phyloP scores from a whole-genome alignment of 2,329 filamentous ascomycete genomes.

The Nothopassalora personata region DNA sequence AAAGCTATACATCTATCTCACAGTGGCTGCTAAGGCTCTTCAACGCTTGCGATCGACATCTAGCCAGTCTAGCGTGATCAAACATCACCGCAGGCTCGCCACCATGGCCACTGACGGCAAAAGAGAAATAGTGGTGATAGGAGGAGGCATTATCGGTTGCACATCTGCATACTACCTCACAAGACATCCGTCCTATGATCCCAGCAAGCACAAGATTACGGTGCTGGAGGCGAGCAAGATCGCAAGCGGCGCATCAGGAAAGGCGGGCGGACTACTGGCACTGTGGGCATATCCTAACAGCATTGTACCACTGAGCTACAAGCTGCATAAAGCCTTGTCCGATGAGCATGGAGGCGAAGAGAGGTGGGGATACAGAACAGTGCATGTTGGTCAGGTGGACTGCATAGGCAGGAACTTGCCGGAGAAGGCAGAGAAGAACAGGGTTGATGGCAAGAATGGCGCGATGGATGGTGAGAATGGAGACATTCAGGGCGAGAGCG shows the following conservation, averaged over 20 bases:
- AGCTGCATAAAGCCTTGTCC: constrained; percentile 77
- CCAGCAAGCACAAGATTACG: constrained; percentile 69
- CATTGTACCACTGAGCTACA: constrained; percentile 81
- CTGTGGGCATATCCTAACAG: constrained; percentile 84
- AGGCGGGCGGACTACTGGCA: constrained; percentile 84
- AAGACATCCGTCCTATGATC: constrained; percentile 74
- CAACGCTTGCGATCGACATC: background rate
- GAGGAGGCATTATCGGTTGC: constrained; percentile 87
- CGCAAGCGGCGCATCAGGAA: constrained; percentile 88
- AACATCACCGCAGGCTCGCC: constrained; percentile 4
- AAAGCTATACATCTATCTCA: background rate
- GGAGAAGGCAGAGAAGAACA: constrained; percentile 26
- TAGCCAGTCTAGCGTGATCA: background rate
- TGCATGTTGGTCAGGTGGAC: constrained; percentile 67
- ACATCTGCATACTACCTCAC: constrained; percentile 90
- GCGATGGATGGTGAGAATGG: constrained; percentile 30
- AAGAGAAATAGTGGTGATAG: constrained; percentile 40
- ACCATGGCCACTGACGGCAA: constrained; percentile 27
- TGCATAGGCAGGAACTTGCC: constrained; percentile 42
- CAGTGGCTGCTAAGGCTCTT: constrained; percentile 1
- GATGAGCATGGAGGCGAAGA: constrained; percentile 71
- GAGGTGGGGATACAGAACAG: constrained; percentile 78
- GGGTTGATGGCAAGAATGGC: constrained; percentile 25
- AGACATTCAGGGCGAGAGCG: constrained; percentile 27
- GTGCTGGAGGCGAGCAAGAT: constrained; percentile 80